Conservation (phyloP, 768 basidiomycete genomes). For the Suillus ampliporus region DNA sequence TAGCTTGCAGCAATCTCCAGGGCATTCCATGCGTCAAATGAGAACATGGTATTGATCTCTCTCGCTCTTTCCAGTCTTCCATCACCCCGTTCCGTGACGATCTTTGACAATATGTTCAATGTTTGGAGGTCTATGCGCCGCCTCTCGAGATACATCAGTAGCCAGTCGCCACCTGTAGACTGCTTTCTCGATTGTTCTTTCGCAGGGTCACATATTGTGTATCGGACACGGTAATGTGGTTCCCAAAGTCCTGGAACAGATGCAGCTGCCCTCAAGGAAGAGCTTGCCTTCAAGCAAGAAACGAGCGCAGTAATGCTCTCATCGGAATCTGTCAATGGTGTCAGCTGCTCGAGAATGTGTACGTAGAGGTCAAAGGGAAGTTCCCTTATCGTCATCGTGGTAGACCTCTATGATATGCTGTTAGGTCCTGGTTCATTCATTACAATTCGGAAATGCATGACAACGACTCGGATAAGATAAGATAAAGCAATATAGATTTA, state of each 20-base stretch:
- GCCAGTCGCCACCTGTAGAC: conserved; percentile 47
- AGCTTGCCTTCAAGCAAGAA: conserved; percentile 45
- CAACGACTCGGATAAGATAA: background rate
- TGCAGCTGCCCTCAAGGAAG: conserved; percentile 51
- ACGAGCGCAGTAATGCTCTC: conserved; percentile 41
- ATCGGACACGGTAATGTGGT: conserved; percentile 55
- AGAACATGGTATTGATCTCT: conserved; percentile 43
- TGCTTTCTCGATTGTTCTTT: conserved; percentile 43
- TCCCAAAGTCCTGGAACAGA: conserved; percentile 52
- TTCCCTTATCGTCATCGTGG: conserved; percentile 25
- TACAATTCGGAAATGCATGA: background rate
- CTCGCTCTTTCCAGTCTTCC: conserved; percentile 47
- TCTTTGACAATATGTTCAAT: conserved; percentile 45
- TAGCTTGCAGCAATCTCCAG: conserved; percentile 47
- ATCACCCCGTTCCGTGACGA: conserved; percentile 41
- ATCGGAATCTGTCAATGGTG: conserved; percentile 27
- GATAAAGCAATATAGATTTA: background rate
- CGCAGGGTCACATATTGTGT: conserved; percentile 44
- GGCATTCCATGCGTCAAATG: conserved; percentile 62
- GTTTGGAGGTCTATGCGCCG: conserved; percentile 50
- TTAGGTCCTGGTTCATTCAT: too few species aligned
- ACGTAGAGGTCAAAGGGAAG: conserved; percentile 44
- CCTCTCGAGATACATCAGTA: conserved; percentile 50
- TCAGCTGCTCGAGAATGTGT: conserved; percentile 42
- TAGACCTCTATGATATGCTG: background rate